Evolutionary conservation across 1,284 basidiomycete genomes (phyloP).

Genomic region (Microbotryum saponariae): DNA sequence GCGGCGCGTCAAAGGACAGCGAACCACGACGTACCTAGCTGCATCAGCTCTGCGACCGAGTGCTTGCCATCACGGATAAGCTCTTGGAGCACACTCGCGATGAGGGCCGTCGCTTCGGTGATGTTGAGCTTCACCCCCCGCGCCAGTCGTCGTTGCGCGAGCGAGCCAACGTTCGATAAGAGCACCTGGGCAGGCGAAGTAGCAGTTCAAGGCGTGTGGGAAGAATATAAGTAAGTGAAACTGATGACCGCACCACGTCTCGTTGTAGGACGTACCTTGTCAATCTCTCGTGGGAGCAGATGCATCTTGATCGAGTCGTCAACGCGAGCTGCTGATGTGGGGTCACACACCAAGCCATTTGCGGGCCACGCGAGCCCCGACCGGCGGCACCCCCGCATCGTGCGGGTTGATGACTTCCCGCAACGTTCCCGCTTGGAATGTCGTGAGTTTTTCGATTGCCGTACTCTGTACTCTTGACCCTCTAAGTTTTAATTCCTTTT

Average conservation of each 20-base stretch:
- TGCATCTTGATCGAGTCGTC: constrained; percentile 18
- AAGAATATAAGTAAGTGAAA: not conserved
- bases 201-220: constrained; percentile 27
- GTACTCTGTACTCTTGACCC: no score
- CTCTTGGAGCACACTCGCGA: constrained; percentile 86
- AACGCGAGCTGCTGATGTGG: no score
- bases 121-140: constrained; percentile 79
- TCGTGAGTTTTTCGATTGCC: no score
- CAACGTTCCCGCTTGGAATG: no score
- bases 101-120: constrained; percentile 80
- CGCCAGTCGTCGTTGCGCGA: constrained; percentile 90
- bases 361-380: no score
- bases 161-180: constrained; percentile 59
- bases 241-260: constrained; percentile 27
- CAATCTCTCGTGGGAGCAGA: constrained; percentile 36
- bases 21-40: constrained; percentile 48
- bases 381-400: no score
- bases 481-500: no score
- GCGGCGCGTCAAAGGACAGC: not conserved
- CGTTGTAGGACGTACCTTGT: constrained; percentile 39
- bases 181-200: constrained; percentile 20
- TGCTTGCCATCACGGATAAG: constrained; percentile 88
- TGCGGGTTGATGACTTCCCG: no score
- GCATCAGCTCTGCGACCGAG: constrained; percentile 83
- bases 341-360: no score